A percentile compares a stretch with the other conserved stretches of the same genome.
Evolutionary conservation across 2,329 filamentous ascomycete genomes (phyloP).

Genomic region (Pseudocercospora cruenta): DNA sequence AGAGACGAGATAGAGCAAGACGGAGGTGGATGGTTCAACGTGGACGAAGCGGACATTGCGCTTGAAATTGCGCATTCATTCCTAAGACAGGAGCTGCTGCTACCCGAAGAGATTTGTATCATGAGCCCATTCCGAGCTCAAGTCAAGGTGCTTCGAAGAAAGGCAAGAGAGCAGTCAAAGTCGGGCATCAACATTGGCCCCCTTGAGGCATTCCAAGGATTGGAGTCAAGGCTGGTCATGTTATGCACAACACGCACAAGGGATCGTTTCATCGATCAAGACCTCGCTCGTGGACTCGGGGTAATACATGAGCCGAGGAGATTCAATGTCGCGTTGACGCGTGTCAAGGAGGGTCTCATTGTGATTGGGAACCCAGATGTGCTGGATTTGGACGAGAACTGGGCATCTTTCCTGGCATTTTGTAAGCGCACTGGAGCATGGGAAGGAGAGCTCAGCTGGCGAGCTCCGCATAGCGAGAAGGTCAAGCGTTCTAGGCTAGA

Average conservation of each 20-base stretch:
- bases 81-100: constrained; percentile 20
- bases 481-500: constrained; percentile 28
- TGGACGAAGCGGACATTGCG: constrained; percentile 28
- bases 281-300: constrained; percentile 30
- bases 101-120: constrained; percentile 31
- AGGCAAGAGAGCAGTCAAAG: constrained; percentile 20
- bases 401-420: constrained; percentile 31
- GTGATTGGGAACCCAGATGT: constrained; percentile 33
- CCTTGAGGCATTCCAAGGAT: constrained; percentile 35
- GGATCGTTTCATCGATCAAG: constrained; percentile 33
- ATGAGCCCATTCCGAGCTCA: constrained; percentile 36
- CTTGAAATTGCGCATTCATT: constrained; percentile 28
- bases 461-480: constrained; percentile 16
- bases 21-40: constrained; percentile 36
- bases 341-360: constrained; percentile 32
- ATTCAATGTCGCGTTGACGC: constrained; percentile 35
- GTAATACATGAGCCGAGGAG: constrained; percentile 32
- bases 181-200: constrained; percentile 31
- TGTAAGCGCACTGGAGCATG: constrained; percentile 28
- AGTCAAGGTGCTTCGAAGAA: constrained; percentile 28
- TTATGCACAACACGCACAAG: constrained; percentile 35
- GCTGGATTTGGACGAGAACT: constrained; percentile 29
- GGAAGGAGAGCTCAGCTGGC: constrained; percentile 12
- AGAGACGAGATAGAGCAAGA: constrained; percentile 34
- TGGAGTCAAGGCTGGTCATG: constrained; percentile 33